A percentile compares a stretch with the other conserved stretches of the same genome.
Conservation (phyloP, 2,329 filamentous ascomycete species). For the Fusarium nelsonii region DNA sequence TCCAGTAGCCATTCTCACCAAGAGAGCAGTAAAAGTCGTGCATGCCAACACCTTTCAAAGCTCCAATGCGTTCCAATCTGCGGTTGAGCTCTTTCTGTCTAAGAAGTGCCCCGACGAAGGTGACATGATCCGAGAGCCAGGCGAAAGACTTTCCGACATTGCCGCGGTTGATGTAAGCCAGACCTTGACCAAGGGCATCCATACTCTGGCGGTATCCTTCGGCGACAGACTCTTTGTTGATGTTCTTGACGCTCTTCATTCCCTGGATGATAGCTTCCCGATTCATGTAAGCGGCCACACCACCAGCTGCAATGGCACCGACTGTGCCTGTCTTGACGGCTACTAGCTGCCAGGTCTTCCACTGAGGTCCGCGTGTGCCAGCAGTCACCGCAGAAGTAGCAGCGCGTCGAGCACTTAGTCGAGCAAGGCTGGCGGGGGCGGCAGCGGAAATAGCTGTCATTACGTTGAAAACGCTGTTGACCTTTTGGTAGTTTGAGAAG, state of each 20-base stretch:
- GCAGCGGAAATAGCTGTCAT: conserved; percentile 66
- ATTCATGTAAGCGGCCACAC: conserved; percentile 84
- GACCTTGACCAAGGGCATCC: conserved; percentile 64
- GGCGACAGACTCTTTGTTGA: conserved; percentile 62
- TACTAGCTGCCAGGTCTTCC: conserved; percentile 70
- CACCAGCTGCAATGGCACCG: conserved; percentile 82
- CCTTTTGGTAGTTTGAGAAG: conserved; percentile 70
- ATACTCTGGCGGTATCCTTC: conserved; percentile 63
- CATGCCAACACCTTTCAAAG: conserved; percentile 74
- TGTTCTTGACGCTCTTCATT: conserved; percentile 59
- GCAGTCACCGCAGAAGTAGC: conserved; percentile 39
- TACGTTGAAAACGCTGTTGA: conserved; percentile 68
- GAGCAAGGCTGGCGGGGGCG: conserved; percentile 60
- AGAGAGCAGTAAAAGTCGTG: conserved; percentile 82
- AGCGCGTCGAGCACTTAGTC: conserved; percentile 39
- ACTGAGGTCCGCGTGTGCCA: conserved; percentile 54
- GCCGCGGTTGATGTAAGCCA: conserved; percentile 69
- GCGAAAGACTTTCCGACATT: conserved; percentile 76
- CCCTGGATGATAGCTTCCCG: conserved; percentile 73
- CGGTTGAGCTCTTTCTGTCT: conserved; percentile 78
- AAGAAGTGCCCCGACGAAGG: conserved; percentile 85
- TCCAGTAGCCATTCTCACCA: conserved; percentile 76
- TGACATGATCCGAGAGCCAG: conserved; percentile 85
- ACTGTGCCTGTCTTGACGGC: conserved; percentile 86
- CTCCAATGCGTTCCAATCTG: conserved; percentile 72